Base-by-base conservation (phyloP, 2,329 filamentous ascomycete genomes). In the Alternaria incomplexa region DNA sequence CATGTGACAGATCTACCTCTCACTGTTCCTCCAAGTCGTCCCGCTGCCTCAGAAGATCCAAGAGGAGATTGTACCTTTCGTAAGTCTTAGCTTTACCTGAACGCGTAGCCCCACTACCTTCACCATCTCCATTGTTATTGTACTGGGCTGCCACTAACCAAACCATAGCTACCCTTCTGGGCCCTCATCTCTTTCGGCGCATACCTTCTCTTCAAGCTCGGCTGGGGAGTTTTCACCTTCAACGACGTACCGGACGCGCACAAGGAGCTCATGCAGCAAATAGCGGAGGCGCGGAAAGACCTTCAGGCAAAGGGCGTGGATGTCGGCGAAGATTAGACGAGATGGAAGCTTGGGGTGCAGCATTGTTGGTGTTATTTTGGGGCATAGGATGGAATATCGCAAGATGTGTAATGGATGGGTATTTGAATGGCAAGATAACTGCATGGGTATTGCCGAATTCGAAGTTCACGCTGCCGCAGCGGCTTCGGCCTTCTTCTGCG, bases 191-290 rank as follows among this genome's bases (percentile, higher is more conserved):
- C 92, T 22, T 94, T 98, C 78, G 96, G 94, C 81, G 91, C 94
- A 66, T 94, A 93, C 82, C 90, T 99, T 20, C 90, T 99, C 68
- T 93, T 91, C 84, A 93, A 93, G 73, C 91, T 99, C 66, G 96
- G 96, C 74, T 91, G 89, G 84, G 96, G 96, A 68, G 92, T 99
- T 73, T 86, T 97, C 79, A 97, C 93, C 61, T 99, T 99, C 87
- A 96, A 97, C 85, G 94, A 98, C 81, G 93, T 96, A 52, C 94
- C 95, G 58, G 88, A 93, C 65, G 96, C 96, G 56, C 91, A 98
- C 82, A 88, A 90, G 79, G 94, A 97, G 83, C 84, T 99, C 73
- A 93, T 96, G 86, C 85, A 83, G 73, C 92, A 98, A 83, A 96
- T 96, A 77, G 87, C 93, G 66, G 72, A 89, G 80, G 93, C 93